These are phyloP conservation scores for Tanacetum coccineum DNA, from an alignment of 129 eudicot species.

Conservation along the genomic window DNA sequence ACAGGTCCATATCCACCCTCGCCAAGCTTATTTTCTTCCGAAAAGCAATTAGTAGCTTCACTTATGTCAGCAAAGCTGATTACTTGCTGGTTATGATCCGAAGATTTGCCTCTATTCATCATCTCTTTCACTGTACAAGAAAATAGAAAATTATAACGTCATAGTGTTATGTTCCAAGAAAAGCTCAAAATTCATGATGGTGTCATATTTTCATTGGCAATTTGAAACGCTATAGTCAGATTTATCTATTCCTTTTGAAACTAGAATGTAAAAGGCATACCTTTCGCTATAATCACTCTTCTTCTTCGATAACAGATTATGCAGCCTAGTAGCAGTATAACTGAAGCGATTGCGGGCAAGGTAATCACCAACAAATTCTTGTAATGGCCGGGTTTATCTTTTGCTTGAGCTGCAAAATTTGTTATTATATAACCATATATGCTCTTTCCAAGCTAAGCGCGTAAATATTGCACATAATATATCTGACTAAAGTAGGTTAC, in stretches of 20 bases:
- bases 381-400: neutral
- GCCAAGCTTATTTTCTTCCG: slow-evolving; percentile 34
- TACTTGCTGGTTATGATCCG: slow-evolving; percentile 20
- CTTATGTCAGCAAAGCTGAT: slow-evolving; percentile 34
- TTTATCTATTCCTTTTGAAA: no score
- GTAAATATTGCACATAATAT: neutral
- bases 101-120: slow-evolving; percentile 14
- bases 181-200: no score
- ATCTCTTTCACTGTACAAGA: neutral
- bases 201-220: no score
- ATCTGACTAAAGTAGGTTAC: neutral
- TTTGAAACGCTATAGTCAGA: no score
- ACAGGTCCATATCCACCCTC: slow-evolving; percentile 54
- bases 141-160: no score
- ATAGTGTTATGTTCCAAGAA: no score
- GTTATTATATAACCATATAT: neutral
- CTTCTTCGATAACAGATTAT: neutral
- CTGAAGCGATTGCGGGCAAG: neutral
- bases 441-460: no score
- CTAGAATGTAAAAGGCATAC: neutral
- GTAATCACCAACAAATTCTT: neutral
- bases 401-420: slow-evolving; percentile 8
- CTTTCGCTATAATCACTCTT: neutral
- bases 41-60: slow-evolving; percentile 37
- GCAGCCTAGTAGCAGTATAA: neutral